Evolutionary conservation across 495 filamentous ascomycete genomes (phyloP).

Genomic region (Lasiosphaeria ovina): DNA sequence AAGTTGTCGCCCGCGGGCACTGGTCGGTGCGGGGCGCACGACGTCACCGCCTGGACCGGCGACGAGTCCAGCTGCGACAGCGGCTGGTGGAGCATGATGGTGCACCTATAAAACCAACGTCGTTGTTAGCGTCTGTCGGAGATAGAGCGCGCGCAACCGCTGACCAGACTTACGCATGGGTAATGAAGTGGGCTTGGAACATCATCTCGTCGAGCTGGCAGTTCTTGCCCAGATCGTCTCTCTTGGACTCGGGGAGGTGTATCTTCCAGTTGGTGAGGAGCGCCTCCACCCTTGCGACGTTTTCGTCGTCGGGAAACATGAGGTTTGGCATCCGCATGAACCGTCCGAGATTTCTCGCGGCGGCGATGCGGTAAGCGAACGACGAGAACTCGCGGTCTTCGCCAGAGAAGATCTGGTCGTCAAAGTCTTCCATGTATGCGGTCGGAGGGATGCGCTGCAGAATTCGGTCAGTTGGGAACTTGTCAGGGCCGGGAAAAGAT

Average conservation of each 20-base stretch:
- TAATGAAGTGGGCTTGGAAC: slow-evolving; percentile 87
- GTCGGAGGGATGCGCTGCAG: slow-evolving; percentile 59
- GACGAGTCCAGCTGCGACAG: slow-evolving; percentile 60
- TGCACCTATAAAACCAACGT: slow-evolving; percentile 31
- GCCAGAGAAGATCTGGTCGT: slow-evolving; percentile 62
- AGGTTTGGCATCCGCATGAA: slow-evolving; percentile 59
- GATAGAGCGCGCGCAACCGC: too few species aligned
- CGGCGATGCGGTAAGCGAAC: slow-evolving; percentile 73
- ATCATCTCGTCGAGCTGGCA: slow-evolving; percentile 81
- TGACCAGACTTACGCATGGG: slow-evolving; percentile 54
- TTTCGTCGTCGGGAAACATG: slow-evolving; percentile 45
- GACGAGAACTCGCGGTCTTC: slow-evolving; percentile 71
- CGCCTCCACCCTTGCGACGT: slow-evolving; percentile 61
- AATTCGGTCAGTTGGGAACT: background rate
- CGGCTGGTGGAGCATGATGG: slow-evolving; percentile 75
- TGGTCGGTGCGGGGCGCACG: slow-evolving; percentile 55
- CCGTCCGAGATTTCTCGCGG: slow-evolving; percentile 69
- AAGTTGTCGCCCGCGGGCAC: slow-evolving; percentile 55
- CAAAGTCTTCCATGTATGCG: slow-evolving; percentile 65
- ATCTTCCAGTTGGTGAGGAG: slow-evolving; percentile 79
- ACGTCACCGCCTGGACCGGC: slow-evolving; percentile 52
- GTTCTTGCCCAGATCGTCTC: slow-evolving; percentile 63
- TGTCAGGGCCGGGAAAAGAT: background rate
- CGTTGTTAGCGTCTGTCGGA: slow-evolving; percentile 3
- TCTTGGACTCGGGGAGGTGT: slow-evolving; percentile 74